phyloP scores from a whole-genome alignment of 1,139 yeast species.

The Magnusiomyces ingens region DNA sequence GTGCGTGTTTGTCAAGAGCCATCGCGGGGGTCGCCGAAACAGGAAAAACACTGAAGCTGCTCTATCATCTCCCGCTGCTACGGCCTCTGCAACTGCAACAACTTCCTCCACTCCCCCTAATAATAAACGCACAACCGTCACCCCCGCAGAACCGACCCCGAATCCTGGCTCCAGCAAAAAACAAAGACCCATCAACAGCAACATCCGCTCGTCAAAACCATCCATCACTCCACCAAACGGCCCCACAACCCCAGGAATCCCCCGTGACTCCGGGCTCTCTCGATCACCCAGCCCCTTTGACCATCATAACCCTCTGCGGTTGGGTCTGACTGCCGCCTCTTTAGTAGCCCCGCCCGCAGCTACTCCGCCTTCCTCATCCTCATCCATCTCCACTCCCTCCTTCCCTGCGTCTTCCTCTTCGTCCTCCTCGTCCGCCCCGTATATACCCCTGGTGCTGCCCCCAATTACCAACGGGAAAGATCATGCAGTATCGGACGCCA shows the following conservation, averaged over 20 bases:
- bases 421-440: background rate
- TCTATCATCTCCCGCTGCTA: background rate
- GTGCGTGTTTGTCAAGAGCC: constrained; percentile 54
- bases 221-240: no score
- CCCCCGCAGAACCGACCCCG: background rate
- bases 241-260: no score
- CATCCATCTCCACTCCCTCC: background rate
- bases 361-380: background rate
- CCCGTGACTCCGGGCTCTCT: no score
- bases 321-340: no score
- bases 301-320: no score
- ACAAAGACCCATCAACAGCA: background rate
- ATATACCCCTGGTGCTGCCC: background rate
- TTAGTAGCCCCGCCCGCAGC: background rate
- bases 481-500: no score
- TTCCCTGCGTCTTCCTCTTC: background rate
- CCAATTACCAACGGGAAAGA: background rate
- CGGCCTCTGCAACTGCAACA: background rate
- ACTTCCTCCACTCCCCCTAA: background rate
- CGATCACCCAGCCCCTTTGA: no score
- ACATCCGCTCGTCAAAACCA: background rate
- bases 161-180: background rate
- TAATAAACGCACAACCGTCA: no score
- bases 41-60: constrained; percentile 1
- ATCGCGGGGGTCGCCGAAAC: constrained; percentile 51